These are phyloP conservation scores for Lecanicillium sp. DNA, from an alignment of 2,329 filamentous ascomycete species.

Conservation along the genomic window DNA sequence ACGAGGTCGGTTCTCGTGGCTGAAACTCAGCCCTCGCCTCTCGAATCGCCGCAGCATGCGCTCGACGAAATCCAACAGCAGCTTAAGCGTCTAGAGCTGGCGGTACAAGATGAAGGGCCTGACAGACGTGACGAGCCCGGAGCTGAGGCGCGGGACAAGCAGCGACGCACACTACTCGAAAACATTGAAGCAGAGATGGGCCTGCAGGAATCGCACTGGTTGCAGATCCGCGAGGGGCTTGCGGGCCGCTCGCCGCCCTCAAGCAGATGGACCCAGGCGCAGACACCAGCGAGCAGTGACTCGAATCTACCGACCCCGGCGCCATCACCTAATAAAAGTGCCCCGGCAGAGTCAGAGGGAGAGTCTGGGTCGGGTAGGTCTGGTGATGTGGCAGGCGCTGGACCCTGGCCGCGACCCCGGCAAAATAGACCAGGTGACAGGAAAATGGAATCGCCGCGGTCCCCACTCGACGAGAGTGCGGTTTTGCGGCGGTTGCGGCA, in stretches of 20 bases:
- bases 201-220: slow-evolving; percentile 52
- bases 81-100: slow-evolving; percentile 39
- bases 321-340: slow-evolving; percentile 2
- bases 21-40: slow-evolving; percentile 41
- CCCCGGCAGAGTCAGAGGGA: background rate
- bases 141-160: slow-evolving; percentile 18
- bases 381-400: too few species aligned
- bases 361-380: too few species aligned
- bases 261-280: slow-evolving; percentile 4
- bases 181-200: slow-evolving; percentile 57
- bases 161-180: slow-evolving; percentile 43
- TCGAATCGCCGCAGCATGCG: slow-evolving; percentile 44
- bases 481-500: slow-evolving; percentile 1
- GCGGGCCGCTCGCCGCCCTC: slow-evolving; percentile 35
- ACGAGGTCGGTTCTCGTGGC: slow-evolving; percentile 36
- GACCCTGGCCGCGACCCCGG: slow-evolving; percentile 4
- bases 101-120: slow-evolving; percentile 25
- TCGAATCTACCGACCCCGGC: slow-evolving; percentile 4
- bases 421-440: slow-evolving; percentile 3
- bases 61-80: slow-evolving; percentile 44
- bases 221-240: slow-evolving; percentile 45
- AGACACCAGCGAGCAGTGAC: slow-evolving; percentile 5
- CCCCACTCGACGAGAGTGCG: slow-evolving; percentile 4
- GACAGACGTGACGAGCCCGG: slow-evolving; percentile 14
- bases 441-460: slow-evolving; percentile 1